Conservation (phyloP, 768 basidiomycete genomes). For the Crepidotus variabilis region DNA sequence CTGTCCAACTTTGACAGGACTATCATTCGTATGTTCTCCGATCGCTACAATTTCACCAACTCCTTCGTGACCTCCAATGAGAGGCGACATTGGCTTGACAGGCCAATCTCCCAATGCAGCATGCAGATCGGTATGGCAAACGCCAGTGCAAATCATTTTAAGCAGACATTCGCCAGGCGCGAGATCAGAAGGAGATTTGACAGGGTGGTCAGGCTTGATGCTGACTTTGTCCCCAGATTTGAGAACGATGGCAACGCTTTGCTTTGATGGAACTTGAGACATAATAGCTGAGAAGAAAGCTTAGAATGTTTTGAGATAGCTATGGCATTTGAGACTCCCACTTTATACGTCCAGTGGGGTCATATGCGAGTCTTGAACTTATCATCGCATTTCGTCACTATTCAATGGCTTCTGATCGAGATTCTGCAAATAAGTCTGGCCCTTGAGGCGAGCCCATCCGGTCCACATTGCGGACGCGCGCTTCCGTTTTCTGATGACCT, state of each 20-base stretch:
- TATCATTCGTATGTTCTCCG: constrained; percentile 53
- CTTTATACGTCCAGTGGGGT: background rate
- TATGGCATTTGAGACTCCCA: background rate
- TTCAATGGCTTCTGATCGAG: no score
- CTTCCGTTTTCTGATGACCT: background rate
- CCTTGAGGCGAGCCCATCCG: no score
- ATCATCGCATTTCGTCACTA: no score
- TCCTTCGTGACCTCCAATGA: constrained; percentile 85
- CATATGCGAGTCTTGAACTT: no score
- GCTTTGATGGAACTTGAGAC: constrained; percentile 32
- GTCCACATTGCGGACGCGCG: no score
- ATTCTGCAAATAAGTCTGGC: no score
- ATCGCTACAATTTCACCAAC: constrained; percentile 82
- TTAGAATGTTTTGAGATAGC: background rate
- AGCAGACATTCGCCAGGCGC: constrained; percentile 70
- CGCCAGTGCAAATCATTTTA: constrained; percentile 72
- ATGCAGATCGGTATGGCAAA: constrained; percentile 87
- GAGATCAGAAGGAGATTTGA: constrained; percentile 52
- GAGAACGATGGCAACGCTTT: constrained; percentile 40
- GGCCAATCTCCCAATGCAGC: constrained; percentile 82
- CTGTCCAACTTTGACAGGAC: constrained; percentile 70
- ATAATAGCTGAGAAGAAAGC: background rate
- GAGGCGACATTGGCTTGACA: constrained; percentile 52
- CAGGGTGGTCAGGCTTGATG: constrained; percentile 46
- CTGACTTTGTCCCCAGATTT: constrained; percentile 28